Evolutionary conservation across 1,139 yeast species (phyloP), one percentile per base, ranked within the genome.

Genomic region (Suhomyces taliae): DNA sequence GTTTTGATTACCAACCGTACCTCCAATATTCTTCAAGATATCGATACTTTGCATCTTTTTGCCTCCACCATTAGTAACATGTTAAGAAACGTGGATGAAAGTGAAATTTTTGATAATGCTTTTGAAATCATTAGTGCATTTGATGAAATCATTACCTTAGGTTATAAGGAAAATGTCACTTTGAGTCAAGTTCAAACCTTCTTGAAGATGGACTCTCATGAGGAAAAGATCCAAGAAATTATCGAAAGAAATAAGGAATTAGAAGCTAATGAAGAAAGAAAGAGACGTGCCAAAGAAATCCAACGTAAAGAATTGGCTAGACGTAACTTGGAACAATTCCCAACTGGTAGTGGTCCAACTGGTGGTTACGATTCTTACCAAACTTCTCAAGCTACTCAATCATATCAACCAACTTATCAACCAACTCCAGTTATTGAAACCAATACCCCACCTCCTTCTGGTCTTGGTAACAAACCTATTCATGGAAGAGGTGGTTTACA

Each of bases 181-280:
- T 66, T 87, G 56, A 70, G 84, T 47, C 99, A 93, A 72, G 90
- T 95, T 54, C 84, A 83, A 66, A 88, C 95, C 12, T 93, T 89
- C 70, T 76, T 95, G 70, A 95, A 90, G 65, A 93, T 95, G 99
- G 98, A 95, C 69, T 87, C 96, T 36, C 98, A 93, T 64, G 99
- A 95, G 70, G 99, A 95, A 70, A 91, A 90, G 75, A 91, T 95
- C 61, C 98, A 93, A 74, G 98, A 95, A 66, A 91, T 93, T 64
- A 93, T 95, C 60, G 98, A 93, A 69, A 84, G 95, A 65, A 93
- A 93, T 72, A 95, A 93, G 72, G 99, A 93, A 71, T 76, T 90
- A 63, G 99, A 93, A 69, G 99, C 99, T 39, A 86, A 90, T 44
- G 99, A 93, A 69, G 97, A 93, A 69, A 86, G 98, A 69, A 93